Base-by-base conservation (phyloP, 108 stramenopile species). In the Skeletonema potamos region DNA sequence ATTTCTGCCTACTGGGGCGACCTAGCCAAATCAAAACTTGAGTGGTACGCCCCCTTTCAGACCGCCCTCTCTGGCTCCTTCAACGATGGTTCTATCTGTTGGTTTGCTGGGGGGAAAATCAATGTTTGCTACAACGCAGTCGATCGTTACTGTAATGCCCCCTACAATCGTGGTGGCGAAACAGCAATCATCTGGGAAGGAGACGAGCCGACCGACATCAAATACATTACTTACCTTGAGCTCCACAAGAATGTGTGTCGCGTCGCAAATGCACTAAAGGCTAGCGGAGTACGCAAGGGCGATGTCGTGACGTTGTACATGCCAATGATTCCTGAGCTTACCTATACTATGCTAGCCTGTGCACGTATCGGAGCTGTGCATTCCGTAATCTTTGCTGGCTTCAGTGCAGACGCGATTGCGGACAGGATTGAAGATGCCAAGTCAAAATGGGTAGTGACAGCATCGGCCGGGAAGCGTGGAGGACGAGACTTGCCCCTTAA, bases 291-390 rank as follows among this genome's bases (percentile, higher is more conserved):
- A 13, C 51, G 64, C 66, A 97, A 92, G 71, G 97, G 97, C 1
- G 96, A 97, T 84, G 87, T 96, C 39, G 98, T 98, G 15, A 98
- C 96, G 39, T 77, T 98, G 54, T 99, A 99, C 85, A 94, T 98
- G 98, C 99, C 99, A 60, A 99, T 99, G 99, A 93, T 98, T 24
- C 97, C 97, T 9, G 96, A 99, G 68, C 74, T 94, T 36, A 89
- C 93, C 65, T 92, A 98, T 82, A 95, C 94, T 59, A 98, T 99
- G 97, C 76, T 99, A 66, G 98, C 99, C 11, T 99, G 99, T 74
- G 90, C 97, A 30, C 84, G 99, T 26, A 95, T 99, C 57, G 99
- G 99, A 12, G 97, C 97, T 11, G 82, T 96, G 11, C 98, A 98
- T 82, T 95, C 93, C 11, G 97, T 99, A 8, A 97, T 99, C 18